Base-by-base conservation (phyloP, 2,329 filamentous ascomycete genomes). In the Monosporascus sp. region DNA sequence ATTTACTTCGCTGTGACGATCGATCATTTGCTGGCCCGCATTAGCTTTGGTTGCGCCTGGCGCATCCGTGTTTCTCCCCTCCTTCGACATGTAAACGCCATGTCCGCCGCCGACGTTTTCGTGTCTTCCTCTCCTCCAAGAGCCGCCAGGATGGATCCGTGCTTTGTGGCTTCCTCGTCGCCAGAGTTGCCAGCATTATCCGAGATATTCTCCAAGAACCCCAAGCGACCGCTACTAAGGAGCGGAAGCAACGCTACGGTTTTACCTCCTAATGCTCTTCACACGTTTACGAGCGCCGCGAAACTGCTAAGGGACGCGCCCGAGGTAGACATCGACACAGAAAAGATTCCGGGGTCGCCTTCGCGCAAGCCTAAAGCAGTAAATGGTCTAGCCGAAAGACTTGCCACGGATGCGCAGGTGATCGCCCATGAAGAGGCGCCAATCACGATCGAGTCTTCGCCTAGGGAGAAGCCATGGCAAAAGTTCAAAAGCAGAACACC, bases 161-260 rank as follows among this genome's bases (percentile, higher is more conserved):
- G 68, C 31, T 52, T 66, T 31, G 53, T 70, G 35, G 63, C 67
- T 8, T 79, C 79, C 0, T 82, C 79, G 0, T 82, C 80, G 5
- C 79, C 80, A n/a, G 72, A 72, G n/a, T 65, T 84, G 0, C 81
- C 81, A 3, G 74, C 80, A 0, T 65, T 83, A 0, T 70, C 71
- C 38, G 74, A 82, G 3, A 63, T 84, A 9, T 58, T 79, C 1
- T 68, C 71, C 3, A 75, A 72, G 50, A 63, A 55, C 37, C 57
- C 61, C 11, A 70, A 60, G 25, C 68, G 60, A 11, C 60, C 71
- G 3, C 43, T 68, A 1, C 55, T 74, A 9, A 63, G 63, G 41
- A 72, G 64, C 41, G 73, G 70, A 6, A 74, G 65, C 55, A 67
- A 68, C 55, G 67, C 68, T 3, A 58, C 67, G 1, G 59, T 71